Conservation (phyloP, 768 basidiomycete species). For the Rhizopogon vinicolor region DNA sequence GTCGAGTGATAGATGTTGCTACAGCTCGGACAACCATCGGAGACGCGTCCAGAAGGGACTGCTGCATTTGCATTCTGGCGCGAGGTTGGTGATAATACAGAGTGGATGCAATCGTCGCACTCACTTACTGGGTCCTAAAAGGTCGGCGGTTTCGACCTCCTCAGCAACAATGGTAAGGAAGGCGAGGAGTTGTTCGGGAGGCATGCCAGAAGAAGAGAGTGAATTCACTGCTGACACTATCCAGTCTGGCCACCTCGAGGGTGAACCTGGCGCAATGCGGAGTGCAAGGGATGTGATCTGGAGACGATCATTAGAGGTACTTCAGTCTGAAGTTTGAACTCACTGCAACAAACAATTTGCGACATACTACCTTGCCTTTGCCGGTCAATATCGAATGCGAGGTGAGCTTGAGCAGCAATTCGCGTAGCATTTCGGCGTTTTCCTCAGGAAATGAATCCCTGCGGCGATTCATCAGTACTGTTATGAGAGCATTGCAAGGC, state of each 20-base stretch:
- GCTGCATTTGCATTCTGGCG: constrained; percentile 55
- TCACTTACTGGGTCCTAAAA: constrained; percentile 70
- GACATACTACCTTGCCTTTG: constrained; percentile 65
- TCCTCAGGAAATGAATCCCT: constrained; percentile 77
- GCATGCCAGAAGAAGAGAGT: constrained; percentile 56
- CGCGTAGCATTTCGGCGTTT: constrained; percentile 52
- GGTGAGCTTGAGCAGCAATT: constrained; percentile 67
- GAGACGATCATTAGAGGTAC: constrained; percentile 5
- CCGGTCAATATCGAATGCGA: constrained; percentile 56
- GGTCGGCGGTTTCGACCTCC: constrained; percentile 72
- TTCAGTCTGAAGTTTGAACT: constrained; percentile 17
- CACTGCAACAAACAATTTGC: constrained; percentile 87
- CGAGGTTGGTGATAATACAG: constrained; percentile 5
- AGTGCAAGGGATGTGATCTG: constrained; percentile 71
- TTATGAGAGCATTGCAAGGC: background rate
- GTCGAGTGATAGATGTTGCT: constrained; percentile 46
- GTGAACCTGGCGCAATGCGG: constrained; percentile 55
- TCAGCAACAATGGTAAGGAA: constrained; percentile 83
- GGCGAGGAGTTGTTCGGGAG: constrained; percentile 60
- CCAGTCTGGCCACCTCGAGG: constrained; percentile 73
- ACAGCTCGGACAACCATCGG: constrained; percentile 72
- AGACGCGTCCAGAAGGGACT: constrained; percentile 62
- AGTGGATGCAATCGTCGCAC: constrained; percentile 19
- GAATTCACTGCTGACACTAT: constrained; percentile 58
- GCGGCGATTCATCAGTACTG: constrained; percentile 4